A percentile compares a stretch with the other conserved stretches of the same genome.
phyloP scores from a whole-genome alignment of 2,329 filamentous ascomycete genomes.

The Arthroderma uncinatum region DNA sequence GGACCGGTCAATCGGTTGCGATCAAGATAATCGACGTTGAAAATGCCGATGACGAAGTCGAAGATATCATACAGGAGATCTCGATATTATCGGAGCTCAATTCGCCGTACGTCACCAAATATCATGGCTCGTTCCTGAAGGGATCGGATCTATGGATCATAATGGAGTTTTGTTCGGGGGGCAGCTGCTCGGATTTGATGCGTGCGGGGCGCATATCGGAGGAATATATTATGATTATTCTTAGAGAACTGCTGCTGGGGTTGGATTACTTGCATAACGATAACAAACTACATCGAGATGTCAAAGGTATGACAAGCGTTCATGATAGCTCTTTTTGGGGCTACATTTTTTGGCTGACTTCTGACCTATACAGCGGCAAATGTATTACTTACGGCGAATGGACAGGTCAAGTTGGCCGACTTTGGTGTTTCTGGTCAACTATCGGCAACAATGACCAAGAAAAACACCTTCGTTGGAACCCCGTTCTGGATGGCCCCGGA shows the following conservation, averaged over 20 bases:
- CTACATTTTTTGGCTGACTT: slow-evolving; percentile 4
- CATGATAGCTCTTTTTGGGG: not conserved
- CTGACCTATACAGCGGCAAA: slow-evolving; percentile 60
- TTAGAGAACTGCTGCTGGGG: slow-evolving; percentile 78
- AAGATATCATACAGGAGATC: slow-evolving; percentile 98
- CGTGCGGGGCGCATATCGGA: slow-evolving; percentile 85
- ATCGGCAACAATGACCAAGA: slow-evolving; percentile 97
- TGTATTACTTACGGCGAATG: slow-evolving; percentile 74
- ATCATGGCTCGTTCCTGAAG: slow-evolving; percentile 93
- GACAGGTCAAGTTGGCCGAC: slow-evolving; percentile 93
- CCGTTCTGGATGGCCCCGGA: slow-evolving; percentile 99
- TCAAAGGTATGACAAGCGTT: slow-evolving; percentile 59
- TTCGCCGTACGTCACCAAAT: slow-evolving; percentile 93
- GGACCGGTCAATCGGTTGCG: slow-evolving; percentile 83
- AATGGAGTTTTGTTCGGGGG: slow-evolving; percentile 97
- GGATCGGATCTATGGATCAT: slow-evolving; percentile 97
- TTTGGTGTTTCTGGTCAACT: slow-evolving; percentile 95
- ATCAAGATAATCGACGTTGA: slow-evolving; percentile 99
- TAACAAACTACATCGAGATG: slow-evolving; percentile 91
- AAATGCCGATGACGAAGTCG: slow-evolving; percentile 96
- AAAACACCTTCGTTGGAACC: slow-evolving; percentile 96
- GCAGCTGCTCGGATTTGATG: slow-evolving; percentile 91
- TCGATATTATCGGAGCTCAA: slow-evolving; percentile 92
- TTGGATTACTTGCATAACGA: slow-evolving; percentile 88
- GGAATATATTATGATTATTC: slow-evolving; percentile 93